Evolutionary conservation across 208 protist genomes (phyloP), one percentile per base, ranked within the genome.

Genomic region (Trypanosoma mega): DNA sequence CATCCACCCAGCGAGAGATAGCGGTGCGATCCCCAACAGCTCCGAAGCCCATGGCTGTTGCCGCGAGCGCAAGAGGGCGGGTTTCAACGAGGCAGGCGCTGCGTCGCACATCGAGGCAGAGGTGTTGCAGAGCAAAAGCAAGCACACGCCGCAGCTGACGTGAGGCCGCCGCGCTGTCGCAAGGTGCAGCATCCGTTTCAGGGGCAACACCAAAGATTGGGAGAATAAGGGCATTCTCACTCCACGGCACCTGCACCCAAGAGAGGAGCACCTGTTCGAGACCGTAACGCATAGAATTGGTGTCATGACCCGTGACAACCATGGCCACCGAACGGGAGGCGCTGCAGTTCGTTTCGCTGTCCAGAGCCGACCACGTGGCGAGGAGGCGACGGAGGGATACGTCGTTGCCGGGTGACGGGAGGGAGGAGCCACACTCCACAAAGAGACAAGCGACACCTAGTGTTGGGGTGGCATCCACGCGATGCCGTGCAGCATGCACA

Each of bases 221-320:
- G 33, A 80, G 64, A 61, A 89, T 60, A n/a, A 71, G 63, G 18
- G 69, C 78, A 72, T 92, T 79, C 49, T 88, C 76, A 37, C 52
- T 62, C 58, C 80, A 83, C 5, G 85, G 67, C 18, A 72, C 69
- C 44, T 52, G 48, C 49, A 74, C 77, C 81, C 81, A 92, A 54
- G 79, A 89, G 21, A 74, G 54, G 20, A 92, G 67, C 16, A 47
- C 27, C 41, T 60, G 53, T 54, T 58, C 59, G 39, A 92, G 27
- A n/a, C n/a, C n/a, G n/a, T n/a, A n/a, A n/a, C n/a, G n/a, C n/a
- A n/a, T n/a, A n/a, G n/a, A n/a, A n/a, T n/a, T n/a, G 0, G 46
- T 4, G 16, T 57, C 30, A 24, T 72, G 60, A 29, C 69, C 69
- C 24, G 76, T 68, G 14, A 66, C 44, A 65, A 85, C 44, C 3